Evolutionary conservation across 768 basidiomycete species (phyloP), one percentile per base, ranked within the genome.

Genomic region (Macrolepiota dolichaula): DNA sequence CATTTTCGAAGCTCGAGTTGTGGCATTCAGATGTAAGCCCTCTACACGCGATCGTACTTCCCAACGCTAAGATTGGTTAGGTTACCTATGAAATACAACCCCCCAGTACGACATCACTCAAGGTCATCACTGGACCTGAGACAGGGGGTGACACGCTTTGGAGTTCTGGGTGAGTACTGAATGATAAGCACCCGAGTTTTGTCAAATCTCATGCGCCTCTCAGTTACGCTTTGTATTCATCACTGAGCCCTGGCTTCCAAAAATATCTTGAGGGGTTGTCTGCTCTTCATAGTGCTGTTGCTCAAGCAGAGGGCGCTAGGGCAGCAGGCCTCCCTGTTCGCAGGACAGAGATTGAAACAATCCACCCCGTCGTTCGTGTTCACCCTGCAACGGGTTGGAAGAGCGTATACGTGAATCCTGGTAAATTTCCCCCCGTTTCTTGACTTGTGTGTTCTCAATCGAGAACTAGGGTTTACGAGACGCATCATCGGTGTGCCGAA

Each of bases 331-430:
- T 85, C 50, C 84, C 84, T 56, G 88, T 92, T 25, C 85, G 91
- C 29, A 80, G 92, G 42, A 76, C 88, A 59, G 79, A 82, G 55
- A 73, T 91, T 61, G 89, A 91, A 73, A 82, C 83, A 3, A 67
- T 89, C 35, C 92, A 94, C 71, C 92, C 92, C 17, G 77, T 94
- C 51, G 89, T 94, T 57, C 86, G 92, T 51, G 90, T 93, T 11
- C 88, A 94, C 70, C 92, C 93, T 19, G 86, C 81, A 1, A 95
- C 92, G 0, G 91, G 92, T 12, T 89, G 87, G 85, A 93, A 94
- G 80, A 86, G 84, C 61, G 74, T 94, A 63, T 93, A 87, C 67
- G 87, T 94, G 68, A 93, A 94, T 69, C 85, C 88, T 37, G 88
- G 85, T 82, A 61, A 27, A 78, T 66, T 7, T 5, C 27, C 40